Base-by-base conservation (phyloP, 2,329 filamentous ascomycete species). In the Cytospora piceicola region DNA sequence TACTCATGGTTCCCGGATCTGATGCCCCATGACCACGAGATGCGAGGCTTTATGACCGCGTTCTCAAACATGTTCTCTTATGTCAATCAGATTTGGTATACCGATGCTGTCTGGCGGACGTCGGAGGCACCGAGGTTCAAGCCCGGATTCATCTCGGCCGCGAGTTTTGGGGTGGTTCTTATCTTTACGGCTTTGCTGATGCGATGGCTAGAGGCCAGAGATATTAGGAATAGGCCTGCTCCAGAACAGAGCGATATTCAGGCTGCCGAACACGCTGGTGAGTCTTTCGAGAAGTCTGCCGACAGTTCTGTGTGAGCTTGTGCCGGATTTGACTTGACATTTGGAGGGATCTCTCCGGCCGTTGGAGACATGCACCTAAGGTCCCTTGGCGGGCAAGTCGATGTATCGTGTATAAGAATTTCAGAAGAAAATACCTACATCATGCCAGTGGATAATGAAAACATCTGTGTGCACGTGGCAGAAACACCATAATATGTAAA, bases 1-100 rank as follows among this genome's bases (percentile, higher is more conserved):
- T 70, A 69, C 24, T 68, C 68, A 39, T 60, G 73, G 73, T 72
- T 69, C 32, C 70, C 71, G 9, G 71, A 72, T 20, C 55, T 72
- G 32, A 72, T 73, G 63, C 69, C 67, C 11, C 67, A 69, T 22
- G 71, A 71, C 22, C 69, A 72, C 46, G 70, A 70, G 63, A 73
- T 73, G 72, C 63, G 70, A 60, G 68, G 70, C 3, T 61, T 68
- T 64, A 61, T 69, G 63, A 69, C 67, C 3, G 67, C 68, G 0
- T 70, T 69, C 51, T 70, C 65, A 11, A 69, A 70, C 20, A 54
- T 64, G 1, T 70, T 69, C 9, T 70, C 65, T 1, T 68, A 66
- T 9, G 56, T 67, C 22, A 70, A 70, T 8, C 63, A 70, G 24
- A 69, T 70, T 22, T 70, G 68, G 67, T 69, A 59, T 20, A 30